These are phyloP conservation scores for Halenospora varia DNA, from an alignment of 495 filamentous ascomycete species.

Conservation along the genomic window DNA sequence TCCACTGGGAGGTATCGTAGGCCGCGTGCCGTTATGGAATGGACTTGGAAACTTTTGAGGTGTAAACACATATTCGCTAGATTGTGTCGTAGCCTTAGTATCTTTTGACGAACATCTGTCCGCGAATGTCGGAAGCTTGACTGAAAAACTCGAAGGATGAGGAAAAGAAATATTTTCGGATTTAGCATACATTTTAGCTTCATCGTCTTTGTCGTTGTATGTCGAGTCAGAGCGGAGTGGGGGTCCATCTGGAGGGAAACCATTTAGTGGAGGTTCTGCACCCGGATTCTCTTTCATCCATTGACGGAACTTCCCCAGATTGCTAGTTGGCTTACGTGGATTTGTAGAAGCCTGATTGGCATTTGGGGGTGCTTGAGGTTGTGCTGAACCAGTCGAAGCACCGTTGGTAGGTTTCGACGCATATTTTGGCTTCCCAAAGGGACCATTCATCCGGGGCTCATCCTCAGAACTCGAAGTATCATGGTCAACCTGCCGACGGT, in stretches of 20 bases:
- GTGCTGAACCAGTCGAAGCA: not conserved
- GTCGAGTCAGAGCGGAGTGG: slow-evolving; percentile 10
- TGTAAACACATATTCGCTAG: not conserved
- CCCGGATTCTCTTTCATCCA: slow-evolving; percentile 17
- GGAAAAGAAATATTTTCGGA: slow-evolving; percentile 1
- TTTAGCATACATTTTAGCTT: slow-evolving; percentile 37
- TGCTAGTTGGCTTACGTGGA: slow-evolving; percentile 16
- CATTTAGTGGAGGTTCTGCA: slow-evolving; percentile 13
- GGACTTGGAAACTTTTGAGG: not conserved
- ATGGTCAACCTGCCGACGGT: not conserved
- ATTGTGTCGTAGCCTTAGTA: not conserved
- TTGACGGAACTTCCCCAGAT: slow-evolving; percentile 13
- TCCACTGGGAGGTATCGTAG: slow-evolving; percentile 22
- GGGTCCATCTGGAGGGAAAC: slow-evolving; percentile 21
- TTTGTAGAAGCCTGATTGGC: not conserved
- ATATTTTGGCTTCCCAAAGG: not conserved
- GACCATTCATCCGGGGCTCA: not conserved
- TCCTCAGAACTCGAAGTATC: slow-evolving; percentile 17
- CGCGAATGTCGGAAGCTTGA: slow-evolving; percentile 3
- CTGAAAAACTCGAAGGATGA: not conserved
- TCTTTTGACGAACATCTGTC: not conserved
- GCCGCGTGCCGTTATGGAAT: not conserved
- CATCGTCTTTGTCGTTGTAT: slow-evolving; percentile 10
- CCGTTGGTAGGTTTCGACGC: not conserved
- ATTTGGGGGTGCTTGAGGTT: not conserved